These are phyloP conservation scores for Bryum argenteum DNA, from an alignment of 225 moss, liverwort and hornwort species.

Conservation along the genomic window DNA sequence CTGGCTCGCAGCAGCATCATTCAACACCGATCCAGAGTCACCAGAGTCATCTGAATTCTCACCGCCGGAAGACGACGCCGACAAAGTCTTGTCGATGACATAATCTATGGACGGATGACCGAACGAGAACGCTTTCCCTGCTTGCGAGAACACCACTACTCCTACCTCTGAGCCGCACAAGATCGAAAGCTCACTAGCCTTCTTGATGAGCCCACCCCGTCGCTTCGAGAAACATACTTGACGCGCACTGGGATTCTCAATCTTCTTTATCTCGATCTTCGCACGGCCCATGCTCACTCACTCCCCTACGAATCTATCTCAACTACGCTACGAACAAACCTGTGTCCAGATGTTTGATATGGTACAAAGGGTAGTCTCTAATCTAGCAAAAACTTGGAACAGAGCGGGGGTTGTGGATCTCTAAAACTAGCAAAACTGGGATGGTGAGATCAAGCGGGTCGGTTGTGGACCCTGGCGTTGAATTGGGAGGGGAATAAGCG, in stretches of 20 bases:
- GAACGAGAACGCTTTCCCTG: constrained; percentile 63
- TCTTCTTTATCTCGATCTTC: constrained; percentile 65
- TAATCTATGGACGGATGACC: constrained; percentile 62
- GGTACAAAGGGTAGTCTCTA: too few relatives aligned
- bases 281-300: constrained; percentile 48
- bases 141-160: constrained; percentile 61
- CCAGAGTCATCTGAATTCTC: constrained; percentile 29
- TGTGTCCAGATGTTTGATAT: too few relatives aligned
- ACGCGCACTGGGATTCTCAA: constrained; percentile 60
- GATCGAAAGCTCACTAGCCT: constrained; percentile 62
- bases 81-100: constrained; percentile 50
- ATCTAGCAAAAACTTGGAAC: too few relatives aligned
- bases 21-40: constrained; percentile 25
- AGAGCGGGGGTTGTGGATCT: too few relatives aligned
- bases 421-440: too few relatives aligned
- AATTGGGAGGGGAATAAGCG: too few relatives aligned
- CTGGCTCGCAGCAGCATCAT: constrained; percentile 31
- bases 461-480: too few relatives aligned
- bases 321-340: too few relatives aligned
- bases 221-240: constrained; percentile 68
- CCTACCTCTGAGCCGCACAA: constrained; percentile 61
- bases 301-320: too few relatives aligned
- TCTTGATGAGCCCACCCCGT: constrained; percentile 58
- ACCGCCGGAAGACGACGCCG: background rate
- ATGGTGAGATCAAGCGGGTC: too few relatives aligned